Conservation (phyloP, 1,284 basidiomycete species). For the Erythrobasidium hasegawianum region DNA sequence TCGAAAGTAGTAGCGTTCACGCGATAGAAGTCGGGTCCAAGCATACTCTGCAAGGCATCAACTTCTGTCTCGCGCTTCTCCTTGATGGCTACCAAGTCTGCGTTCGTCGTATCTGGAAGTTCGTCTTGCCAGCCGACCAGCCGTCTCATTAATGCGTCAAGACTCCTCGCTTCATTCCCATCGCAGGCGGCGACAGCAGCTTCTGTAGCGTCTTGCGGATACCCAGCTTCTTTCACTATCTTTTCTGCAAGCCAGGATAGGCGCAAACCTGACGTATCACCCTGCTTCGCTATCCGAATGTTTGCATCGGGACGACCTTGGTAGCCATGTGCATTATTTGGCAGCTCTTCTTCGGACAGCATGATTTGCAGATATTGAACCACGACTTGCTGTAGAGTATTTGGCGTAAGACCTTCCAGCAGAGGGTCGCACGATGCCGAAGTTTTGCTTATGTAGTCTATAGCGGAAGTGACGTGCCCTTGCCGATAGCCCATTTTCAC, state of each 20-base stretch:
- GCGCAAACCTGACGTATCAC: slow-evolving; percentile 53
- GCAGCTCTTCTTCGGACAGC: slow-evolving; percentile 73
- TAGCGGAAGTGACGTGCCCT: slow-evolving; percentile 50
- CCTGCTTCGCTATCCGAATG: slow-evolving; percentile 39
- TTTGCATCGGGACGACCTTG: slow-evolving; percentile 38
- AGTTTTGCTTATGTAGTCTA: slow-evolving; percentile 33
- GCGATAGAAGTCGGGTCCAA: slow-evolving; percentile 52
- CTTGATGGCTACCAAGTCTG: slow-evolving; percentile 52
- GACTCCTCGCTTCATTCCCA: slow-evolving; percentile 47
- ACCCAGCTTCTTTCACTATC: slow-evolving; percentile 77
- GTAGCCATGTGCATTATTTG: slow-evolving; percentile 42
- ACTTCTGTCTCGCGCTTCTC: slow-evolving; percentile 67
- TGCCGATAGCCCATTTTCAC: slow-evolving; percentile 51
- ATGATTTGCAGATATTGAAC: slow-evolving; percentile 72
- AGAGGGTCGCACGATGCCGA: slow-evolving; percentile 29
- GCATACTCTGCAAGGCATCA: slow-evolving; percentile 58
- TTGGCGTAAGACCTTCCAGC: slow-evolving; percentile 1
- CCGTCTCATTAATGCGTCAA: slow-evolving; percentile 50
- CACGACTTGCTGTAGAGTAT: slow-evolving; percentile 59
- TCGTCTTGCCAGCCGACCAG: slow-evolving; percentile 53
- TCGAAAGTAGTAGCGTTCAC: slow-evolving; percentile 35
- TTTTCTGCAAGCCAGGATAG: slow-evolving; percentile 77
- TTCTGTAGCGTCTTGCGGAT: slow-evolving; percentile 68
- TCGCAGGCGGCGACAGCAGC: slow-evolving; percentile 49
- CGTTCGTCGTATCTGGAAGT: not conserved